Conservation (phyloP, 2,329 filamentous ascomycete genomes). For the Metarhizium brunneum region DNA sequence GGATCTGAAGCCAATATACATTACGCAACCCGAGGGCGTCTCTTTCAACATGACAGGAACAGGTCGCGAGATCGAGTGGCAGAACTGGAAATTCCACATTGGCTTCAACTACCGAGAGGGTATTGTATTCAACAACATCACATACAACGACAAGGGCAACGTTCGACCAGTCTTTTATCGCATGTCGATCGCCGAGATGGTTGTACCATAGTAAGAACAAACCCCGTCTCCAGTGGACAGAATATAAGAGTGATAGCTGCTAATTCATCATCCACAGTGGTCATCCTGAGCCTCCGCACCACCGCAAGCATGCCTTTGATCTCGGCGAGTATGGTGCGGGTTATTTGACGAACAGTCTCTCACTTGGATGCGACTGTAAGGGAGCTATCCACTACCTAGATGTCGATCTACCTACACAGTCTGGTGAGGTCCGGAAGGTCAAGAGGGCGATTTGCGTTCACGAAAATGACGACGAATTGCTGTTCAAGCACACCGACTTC, state of each 20-base stretch:
- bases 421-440: conserved; percentile 14
- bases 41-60: too few relatives aligned
- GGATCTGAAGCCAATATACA: too few relatives aligned
- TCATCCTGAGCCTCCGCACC: conserved; percentile 22
- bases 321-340: conserved; percentile 60
- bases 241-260: too few relatives aligned
- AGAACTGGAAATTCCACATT: conserved; percentile 60
- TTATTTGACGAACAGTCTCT: conserved; percentile 55
- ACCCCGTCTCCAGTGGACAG: too few relatives aligned
- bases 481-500: conserved; percentile 64
- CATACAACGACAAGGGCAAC: conserved; percentile 41
- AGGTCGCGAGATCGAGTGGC: conserved; percentile 29
- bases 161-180: conserved; percentile 34
- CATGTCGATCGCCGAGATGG: not conserved
- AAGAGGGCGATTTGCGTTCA: conserved; percentile 56
- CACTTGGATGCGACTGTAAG: conserved; percentile 57
- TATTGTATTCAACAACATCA: conserved; percentile 57
- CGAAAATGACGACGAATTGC: too few relatives aligned
- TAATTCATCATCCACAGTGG: not conserved
- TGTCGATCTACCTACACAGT: conserved; percentile 20
- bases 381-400: conserved; percentile 33
- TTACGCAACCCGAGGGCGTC: too few relatives aligned
- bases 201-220: not conserved
- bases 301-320: conserved; percentile 61
- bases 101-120: conserved; percentile 63